These are phyloP conservation scores for Prunus yedoensis DNA, from an alignment of 331 rosid species.

Conservation along the genomic window DNA sequence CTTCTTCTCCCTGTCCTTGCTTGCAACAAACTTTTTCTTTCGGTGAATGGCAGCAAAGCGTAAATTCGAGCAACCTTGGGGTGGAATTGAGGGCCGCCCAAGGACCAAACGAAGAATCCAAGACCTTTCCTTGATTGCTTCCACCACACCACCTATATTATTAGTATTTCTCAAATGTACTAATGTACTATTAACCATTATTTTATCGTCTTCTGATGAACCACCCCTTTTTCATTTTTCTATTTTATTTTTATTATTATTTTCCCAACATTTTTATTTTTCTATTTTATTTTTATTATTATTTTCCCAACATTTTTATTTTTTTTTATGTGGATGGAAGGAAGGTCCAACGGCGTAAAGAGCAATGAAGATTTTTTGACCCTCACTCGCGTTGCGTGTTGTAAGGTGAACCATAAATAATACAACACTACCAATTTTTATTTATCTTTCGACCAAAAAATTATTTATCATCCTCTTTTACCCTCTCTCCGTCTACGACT, in stretches of 20 bases:
- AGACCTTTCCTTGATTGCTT: slow-evolving; percentile 31
- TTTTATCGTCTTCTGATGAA: too few relatives aligned
- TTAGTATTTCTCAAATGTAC: not conserved
- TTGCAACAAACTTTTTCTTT: slow-evolving; percentile 18
- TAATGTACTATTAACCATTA: not conserved
- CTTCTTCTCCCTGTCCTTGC: slow-evolving; percentile 15
- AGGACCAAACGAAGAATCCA: slow-evolving; percentile 40
- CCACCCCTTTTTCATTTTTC: too few relatives aligned
- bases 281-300: not conserved
- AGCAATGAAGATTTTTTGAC: not conserved
- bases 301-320: not conserved
- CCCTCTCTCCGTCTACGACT: too few relatives aligned
- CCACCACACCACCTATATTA: not conserved
- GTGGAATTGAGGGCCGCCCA: slow-evolving; percentile 16
- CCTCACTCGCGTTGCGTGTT: not conserved
- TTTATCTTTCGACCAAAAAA: too few relatives aligned
- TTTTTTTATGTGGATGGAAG: not conserved
- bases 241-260: too few relatives aligned
- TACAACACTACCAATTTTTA: too few relatives aligned
- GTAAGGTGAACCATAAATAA: not conserved
- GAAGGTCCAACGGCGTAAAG: not conserved
- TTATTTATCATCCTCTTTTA: too few relatives aligned
- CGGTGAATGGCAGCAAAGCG: slow-evolving; percentile 35
- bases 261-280: not conserved
- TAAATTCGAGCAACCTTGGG: slow-evolving; percentile 32